Evolutionary conservation across 495 filamentous ascomycete genomes (phyloP).

Genomic region (Lophiotrema nucula): DNA sequence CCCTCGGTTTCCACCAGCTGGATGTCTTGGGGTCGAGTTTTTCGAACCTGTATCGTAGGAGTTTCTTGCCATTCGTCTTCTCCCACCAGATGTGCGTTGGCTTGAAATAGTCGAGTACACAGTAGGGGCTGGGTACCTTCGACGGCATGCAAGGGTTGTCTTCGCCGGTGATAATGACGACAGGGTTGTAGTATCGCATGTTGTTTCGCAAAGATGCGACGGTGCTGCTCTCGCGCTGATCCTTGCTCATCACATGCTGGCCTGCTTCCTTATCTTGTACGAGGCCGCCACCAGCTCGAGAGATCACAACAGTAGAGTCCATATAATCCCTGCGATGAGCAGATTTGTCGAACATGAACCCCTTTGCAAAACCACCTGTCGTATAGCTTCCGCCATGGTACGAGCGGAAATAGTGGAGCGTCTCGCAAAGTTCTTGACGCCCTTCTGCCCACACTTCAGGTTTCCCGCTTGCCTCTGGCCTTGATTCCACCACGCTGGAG

Average conservation of each 20-base stretch:
- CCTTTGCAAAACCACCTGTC: constrained; percentile 47
- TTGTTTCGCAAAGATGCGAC: constrained; percentile 33
- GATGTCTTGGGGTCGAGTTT: constrained; percentile 58
- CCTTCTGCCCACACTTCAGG: constrained; percentile 60
- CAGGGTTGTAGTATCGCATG: constrained; percentile 36
- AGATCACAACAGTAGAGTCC: constrained; percentile 64
- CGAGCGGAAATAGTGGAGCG: constrained; percentile 62
- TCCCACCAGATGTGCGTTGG: constrained; percentile 74
- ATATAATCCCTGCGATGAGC: constrained; percentile 57
- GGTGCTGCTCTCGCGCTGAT: constrained; percentile 32
- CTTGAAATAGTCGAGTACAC: constrained; percentile 71
- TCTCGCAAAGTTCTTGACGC: constrained; percentile 65
- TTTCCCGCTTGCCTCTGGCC: constrained; percentile 43
- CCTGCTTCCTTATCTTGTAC: constrained; percentile 30
- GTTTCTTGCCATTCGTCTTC: constrained; percentile 44
- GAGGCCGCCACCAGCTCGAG: constrained; percentile 38
- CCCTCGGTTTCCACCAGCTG: constrained; percentile 68
- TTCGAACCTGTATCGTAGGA: constrained; percentile 66
- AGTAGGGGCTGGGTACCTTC: constrained; percentile 61
- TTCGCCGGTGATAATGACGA: constrained; percentile 48
- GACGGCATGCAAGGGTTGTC: constrained; percentile 53
- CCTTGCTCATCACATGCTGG: constrained; percentile 24
- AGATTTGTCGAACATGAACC: constrained; percentile 63
- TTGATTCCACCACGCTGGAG: too few species aligned
- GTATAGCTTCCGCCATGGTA: constrained; percentile 63